phyloP scores from a whole-genome alignment of 2,329 filamentous ascomycete genomes.

The Venturia oleaginea region DNA sequence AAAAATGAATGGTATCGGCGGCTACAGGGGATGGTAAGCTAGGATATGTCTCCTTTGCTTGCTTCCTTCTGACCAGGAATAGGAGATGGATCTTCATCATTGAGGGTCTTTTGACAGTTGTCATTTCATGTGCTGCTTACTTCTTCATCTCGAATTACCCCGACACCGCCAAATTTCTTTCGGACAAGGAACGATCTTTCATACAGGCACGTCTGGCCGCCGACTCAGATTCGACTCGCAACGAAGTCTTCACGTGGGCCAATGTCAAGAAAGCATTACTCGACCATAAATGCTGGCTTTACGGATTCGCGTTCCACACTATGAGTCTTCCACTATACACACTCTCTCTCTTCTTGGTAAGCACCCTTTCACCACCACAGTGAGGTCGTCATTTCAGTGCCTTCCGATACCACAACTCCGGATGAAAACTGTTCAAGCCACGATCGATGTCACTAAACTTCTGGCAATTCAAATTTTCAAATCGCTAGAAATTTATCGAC shows the following conservation, averaged over 20 bases:
- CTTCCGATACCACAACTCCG: too few species aligned
- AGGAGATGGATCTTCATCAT: conserved; percentile 17
- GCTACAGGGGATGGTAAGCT: conserved; percentile 8
- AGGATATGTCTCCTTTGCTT: background rate
- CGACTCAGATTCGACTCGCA: conserved; percentile 6
- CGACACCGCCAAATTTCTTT: conserved; percentile 48
- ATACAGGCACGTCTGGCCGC: conserved; percentile 49
- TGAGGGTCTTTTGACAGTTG: conserved; percentile 14
- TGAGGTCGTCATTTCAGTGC: too few species aligned
- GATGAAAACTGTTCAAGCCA: too few species aligned
- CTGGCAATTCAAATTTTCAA: too few species aligned
- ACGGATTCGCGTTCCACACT: conserved; percentile 52
- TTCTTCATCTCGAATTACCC: conserved; percentile 41
- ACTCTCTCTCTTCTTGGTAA: conserved; percentile 48
- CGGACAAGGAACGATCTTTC: conserved; percentile 41
- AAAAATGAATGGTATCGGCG: conserved; percentile 22
- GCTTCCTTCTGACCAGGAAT: background rate
- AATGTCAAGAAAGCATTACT: conserved; percentile 31
- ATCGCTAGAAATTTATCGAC: too few species aligned
- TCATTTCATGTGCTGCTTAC: conserved; percentile 10
- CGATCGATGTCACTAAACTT: too few species aligned
- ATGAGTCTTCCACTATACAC: conserved; percentile 51
- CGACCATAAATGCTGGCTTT: conserved; percentile 60
- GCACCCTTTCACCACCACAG: background rate
- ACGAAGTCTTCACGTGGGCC: conserved; percentile 8